Percentiles rank a stretch among this genome's conserved stretches.
Conservation (phyloP, 768 basidiomycete species). For the Termitomyces sp. region DNA sequence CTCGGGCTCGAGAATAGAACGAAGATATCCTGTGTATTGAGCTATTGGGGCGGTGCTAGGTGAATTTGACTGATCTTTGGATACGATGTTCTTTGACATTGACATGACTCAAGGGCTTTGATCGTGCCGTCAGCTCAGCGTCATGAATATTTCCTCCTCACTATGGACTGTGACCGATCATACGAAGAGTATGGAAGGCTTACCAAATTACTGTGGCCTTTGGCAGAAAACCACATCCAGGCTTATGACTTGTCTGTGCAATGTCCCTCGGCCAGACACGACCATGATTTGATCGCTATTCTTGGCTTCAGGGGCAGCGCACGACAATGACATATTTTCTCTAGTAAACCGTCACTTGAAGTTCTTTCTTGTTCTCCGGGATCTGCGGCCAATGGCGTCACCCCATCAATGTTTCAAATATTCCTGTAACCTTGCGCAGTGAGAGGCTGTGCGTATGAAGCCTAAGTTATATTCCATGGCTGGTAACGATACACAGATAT, state of each 20-base stretch:
- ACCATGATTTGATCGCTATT: background rate
- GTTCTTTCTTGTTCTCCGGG: too few species aligned
- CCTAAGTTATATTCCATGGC: too few species aligned
- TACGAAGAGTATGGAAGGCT: background rate
- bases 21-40: background rate
- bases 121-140: background rate
- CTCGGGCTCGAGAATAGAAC: conserved; percentile 70
- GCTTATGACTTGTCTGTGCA: too few species aligned
- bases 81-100: background rate
- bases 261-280: background rate
- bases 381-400: too few species aligned
- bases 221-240: background rate
- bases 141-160: background rate
- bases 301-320: background rate
- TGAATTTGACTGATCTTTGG: too few species aligned
- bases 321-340: too few species aligned
- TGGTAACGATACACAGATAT: too few species aligned
- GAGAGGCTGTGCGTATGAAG: too few species aligned
- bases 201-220: background rate
- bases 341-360: too few species aligned
- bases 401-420: too few species aligned
- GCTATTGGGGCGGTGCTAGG: background rate
- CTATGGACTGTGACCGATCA: background rate
- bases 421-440: too few species aligned
- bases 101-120: too few species aligned